These are phyloP conservation scores for Gossypium stocksii DNA, from an alignment of 345 rosid genomes.

Conservation along the genomic window DNA sequence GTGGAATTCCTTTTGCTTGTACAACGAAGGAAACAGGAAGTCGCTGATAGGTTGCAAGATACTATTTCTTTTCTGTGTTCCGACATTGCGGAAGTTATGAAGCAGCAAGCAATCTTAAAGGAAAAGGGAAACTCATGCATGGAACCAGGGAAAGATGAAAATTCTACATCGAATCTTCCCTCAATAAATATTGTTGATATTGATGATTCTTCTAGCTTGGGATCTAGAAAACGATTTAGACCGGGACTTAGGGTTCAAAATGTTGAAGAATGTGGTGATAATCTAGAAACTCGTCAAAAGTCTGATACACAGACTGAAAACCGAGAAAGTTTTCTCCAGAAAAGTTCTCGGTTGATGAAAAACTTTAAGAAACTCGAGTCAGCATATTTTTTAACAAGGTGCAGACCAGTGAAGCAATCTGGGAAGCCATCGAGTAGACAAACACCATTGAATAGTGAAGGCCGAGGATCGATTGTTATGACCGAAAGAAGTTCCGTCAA, in stretches of 20 bases:
- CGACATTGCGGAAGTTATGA: constrained; percentile 75
- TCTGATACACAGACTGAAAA: constrained; percentile 36
- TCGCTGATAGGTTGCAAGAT: constrained; percentile 60
- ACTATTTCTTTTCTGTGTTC: constrained; percentile 67
- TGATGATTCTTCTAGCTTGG: constrained; percentile 47
- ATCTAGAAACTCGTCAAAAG: constrained; percentile 35
- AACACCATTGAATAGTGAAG: constrained; percentile 64
- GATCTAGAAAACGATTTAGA: constrained; percentile 68
- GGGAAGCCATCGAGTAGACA: constrained; percentile 47
- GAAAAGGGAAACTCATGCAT: constrained; percentile 39
- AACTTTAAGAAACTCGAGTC: constrained; percentile 88
- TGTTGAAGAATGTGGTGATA: constrained; percentile 45
- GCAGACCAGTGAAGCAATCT: constrained; percentile 46
- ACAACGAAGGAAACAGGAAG: constrained; percentile 73
- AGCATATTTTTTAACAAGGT: constrained; percentile 79
- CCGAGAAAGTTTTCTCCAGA: constrained; percentile 50
- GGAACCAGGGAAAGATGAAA: constrained; percentile 42
- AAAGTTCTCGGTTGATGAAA: constrained; percentile 72
- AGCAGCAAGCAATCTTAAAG: constrained; percentile 54
- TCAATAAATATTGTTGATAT: constrained; percentile 31
- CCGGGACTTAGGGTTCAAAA: constrained; percentile 33
- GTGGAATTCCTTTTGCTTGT: constrained; percentile 78
- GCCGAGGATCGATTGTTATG: constrained; percentile 60
- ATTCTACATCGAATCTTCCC: constrained; percentile 40
- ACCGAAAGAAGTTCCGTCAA: constrained; percentile 79